These are phyloP conservation scores for Blumeria graminis DNA, from an alignment of 2,329 filamentous ascomycete species.

Conservation along the genomic window DNA sequence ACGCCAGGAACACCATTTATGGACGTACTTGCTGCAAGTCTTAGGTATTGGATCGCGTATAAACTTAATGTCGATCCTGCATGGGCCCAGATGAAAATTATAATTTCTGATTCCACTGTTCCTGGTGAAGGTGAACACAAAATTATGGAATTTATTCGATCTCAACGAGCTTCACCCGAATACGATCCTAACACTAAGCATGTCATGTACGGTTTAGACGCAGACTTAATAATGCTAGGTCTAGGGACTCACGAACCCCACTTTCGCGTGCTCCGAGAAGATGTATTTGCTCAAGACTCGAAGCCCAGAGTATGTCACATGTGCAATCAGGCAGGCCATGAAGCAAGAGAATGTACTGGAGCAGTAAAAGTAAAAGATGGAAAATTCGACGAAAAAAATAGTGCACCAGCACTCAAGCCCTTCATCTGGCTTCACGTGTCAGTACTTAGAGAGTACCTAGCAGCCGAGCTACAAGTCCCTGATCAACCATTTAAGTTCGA, in stretches of 20 bases:
- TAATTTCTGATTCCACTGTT: slow-evolving; percentile 94
- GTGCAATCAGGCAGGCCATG: slow-evolving; percentile 82
- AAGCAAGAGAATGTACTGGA: slow-evolving; percentile 64
- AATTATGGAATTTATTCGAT: slow-evolving; percentile 95
- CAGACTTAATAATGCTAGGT: slow-evolving; percentile 95
- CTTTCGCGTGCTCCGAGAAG: slow-evolving; percentile 86
- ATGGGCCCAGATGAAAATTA: slow-evolving; percentile 89
- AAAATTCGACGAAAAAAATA: slow-evolving; percentile 63
- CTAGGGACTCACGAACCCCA: slow-evolving; percentile 92
- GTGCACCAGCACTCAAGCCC: slow-evolving; percentile 49
- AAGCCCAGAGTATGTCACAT: slow-evolving; percentile 64
- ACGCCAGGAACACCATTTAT: slow-evolving; percentile 97
- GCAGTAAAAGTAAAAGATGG: slow-evolving; percentile 53
- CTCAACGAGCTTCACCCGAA: slow-evolving; percentile 69
- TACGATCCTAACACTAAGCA: slow-evolving; percentile 94
- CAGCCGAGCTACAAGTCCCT: slow-evolving; percentile 65
- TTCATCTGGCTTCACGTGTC: slow-evolving; percentile 97
- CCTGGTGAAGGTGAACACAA: slow-evolving; percentile 98
- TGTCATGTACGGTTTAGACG: slow-evolving; percentile 94
- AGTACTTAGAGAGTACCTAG: slow-evolving; percentile 76
- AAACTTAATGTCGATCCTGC: slow-evolving; percentile 92
- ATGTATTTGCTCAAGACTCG: slow-evolving; percentile 80
- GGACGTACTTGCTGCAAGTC: slow-evolving; percentile 72
- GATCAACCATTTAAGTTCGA: slow-evolving; percentile 74
- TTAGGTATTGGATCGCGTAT: slow-evolving; percentile 93